These are phyloP conservation scores for Ophiocordyceps unilateralis DNA, from an alignment of 2,329 filamentous ascomycete species.

Conservation along the genomic window DNA sequence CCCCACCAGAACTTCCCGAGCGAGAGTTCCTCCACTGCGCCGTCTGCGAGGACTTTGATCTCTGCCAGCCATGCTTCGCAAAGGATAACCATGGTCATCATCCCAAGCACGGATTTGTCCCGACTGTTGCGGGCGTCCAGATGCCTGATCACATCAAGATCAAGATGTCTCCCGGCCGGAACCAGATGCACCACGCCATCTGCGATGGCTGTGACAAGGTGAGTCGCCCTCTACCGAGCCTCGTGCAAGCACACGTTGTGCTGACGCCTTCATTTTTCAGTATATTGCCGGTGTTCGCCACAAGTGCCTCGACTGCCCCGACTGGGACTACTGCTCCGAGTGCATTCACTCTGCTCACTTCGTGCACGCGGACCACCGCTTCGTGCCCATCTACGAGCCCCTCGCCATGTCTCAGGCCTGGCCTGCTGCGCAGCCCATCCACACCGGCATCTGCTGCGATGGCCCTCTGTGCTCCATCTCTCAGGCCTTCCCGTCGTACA, in stretches of 20 bases:
- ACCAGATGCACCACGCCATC: constrained; percentile 68
- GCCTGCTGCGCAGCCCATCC: constrained; percentile 25
- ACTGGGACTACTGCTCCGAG: constrained; percentile 84
- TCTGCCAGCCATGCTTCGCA: constrained; percentile 70
- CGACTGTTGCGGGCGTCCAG: constrained; percentile 45
- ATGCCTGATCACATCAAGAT: constrained; percentile 44
- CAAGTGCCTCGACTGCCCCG: constrained; percentile 93
- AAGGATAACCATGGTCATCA: constrained; percentile 74
- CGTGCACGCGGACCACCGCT: constrained; percentile 70
- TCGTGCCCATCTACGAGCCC: constrained; percentile 71
- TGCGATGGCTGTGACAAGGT: constrained; percentile 77
- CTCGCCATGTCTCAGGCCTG: constrained; percentile 18
- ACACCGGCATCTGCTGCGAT: constrained; percentile 85
- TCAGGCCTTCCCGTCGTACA: constrained; percentile 46
- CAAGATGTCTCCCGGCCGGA: constrained; percentile 64
- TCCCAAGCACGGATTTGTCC: constrained; percentile 64
- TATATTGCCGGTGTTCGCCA: constrained; percentile 77
- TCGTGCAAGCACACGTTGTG: neutral
- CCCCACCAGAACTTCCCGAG: constrained; percentile 46
- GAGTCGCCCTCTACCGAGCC: neutral
- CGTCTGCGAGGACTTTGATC: constrained; percentile 75
- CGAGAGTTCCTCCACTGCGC: constrained; percentile 71
- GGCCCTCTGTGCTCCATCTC: constrained; percentile 63
- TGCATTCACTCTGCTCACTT: constrained; percentile 52
- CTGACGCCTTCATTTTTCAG: constrained; percentile 7